Percentiles rank a stretch among this genome's conserved stretches.
These are phyloP conservation scores for Micromonas commoda DNA, from an alignment of 139 green algal genomes.

Conservation along the genomic window DNA sequence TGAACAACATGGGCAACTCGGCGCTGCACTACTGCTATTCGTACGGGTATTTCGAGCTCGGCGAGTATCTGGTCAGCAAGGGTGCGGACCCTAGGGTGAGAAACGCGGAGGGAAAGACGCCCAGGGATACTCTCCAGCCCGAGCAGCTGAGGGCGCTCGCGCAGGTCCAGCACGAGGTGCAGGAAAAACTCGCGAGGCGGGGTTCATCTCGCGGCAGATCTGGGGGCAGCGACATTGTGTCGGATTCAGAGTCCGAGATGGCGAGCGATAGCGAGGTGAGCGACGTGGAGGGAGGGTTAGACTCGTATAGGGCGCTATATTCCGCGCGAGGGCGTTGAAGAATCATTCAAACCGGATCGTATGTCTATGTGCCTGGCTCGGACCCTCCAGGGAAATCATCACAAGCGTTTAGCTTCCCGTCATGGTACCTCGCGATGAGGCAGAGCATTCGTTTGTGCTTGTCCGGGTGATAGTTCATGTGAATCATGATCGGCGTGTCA, in stretches of 20 bases:
- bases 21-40: constrained; percentile 24
- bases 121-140: not conserved
- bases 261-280: not conserved
- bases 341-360: not conserved
- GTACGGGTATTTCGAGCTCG: constrained; percentile 21
- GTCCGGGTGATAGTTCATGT: too few relatives aligned
- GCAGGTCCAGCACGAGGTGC: not conserved
- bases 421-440: too few relatives aligned
- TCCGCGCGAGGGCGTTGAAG: not conserved
- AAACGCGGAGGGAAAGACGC: not conserved
- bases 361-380: too few relatives aligned
- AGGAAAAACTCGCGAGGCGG: not conserved
- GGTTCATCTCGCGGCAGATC: too few relatives aligned
- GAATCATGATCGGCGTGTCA: too few relatives aligned
- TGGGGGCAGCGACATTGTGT: not conserved
- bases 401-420: too few relatives aligned
- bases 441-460: too few relatives aligned
- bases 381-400: too few relatives aligned
- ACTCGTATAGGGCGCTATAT: not conserved
- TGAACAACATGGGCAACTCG: constrained; percentile 10
- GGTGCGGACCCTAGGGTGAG: not conserved
- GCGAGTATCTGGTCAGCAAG: constrained; percentile 20
- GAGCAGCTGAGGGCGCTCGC: not conserved
- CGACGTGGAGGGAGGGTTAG: not conserved
- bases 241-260: not conserved